phyloP scores from a whole-genome alignment of 2,329 filamentous ascomycete species.

The Plectosphaerella plurivora region DNA sequence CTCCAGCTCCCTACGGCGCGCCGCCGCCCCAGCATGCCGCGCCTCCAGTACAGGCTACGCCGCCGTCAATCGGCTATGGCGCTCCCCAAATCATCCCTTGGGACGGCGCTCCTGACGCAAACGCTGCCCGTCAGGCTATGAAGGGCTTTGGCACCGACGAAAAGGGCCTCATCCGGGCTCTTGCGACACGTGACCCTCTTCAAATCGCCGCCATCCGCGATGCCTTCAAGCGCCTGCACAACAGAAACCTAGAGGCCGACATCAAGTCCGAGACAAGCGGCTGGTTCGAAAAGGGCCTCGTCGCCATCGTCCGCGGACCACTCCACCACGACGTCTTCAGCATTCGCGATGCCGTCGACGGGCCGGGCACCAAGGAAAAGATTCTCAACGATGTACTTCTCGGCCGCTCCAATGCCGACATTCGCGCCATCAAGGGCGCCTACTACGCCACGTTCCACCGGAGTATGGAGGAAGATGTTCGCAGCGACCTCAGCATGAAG shows the following conservation, averaged over 20 bases:
- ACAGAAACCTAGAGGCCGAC: slow-evolving; percentile 67
- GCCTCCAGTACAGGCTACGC: slow-evolving; percentile 45
- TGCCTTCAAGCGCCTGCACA: slow-evolving; percentile 60
- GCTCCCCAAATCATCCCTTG: slow-evolving; percentile 64
- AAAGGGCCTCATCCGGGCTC: slow-evolving; percentile 63
- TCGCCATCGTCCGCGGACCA: slow-evolving; percentile 74
- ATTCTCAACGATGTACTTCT: slow-evolving; percentile 85
- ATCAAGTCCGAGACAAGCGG: slow-evolving; percentile 73
- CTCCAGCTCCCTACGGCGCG: slow-evolving; percentile 28
- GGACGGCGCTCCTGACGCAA: slow-evolving; percentile 65
- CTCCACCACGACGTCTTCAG: slow-evolving; percentile 70
- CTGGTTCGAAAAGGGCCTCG: slow-evolving; percentile 69
- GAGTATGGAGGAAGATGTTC: slow-evolving; percentile 67
- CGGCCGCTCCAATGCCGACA: slow-evolving; percentile 78
- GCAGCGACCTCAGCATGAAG: slow-evolving; percentile 77
- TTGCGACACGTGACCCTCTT: slow-evolving; percentile 71
- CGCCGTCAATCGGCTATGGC: slow-evolving; percentile 71
- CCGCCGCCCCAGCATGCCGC: slow-evolving; percentile 28
- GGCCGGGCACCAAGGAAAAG: slow-evolving; percentile 79
- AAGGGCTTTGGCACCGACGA: slow-evolving; percentile 93
- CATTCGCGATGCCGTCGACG: slow-evolving; percentile 68
- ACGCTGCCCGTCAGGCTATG: slow-evolving; percentile 75
- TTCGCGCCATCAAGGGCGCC: slow-evolving; percentile 76
- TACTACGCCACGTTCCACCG: slow-evolving; percentile 66
- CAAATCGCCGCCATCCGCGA: slow-evolving; percentile 66